phyloP scores from a whole-genome alignment of 148 eudicot genomes.

The Amaranthus palmeri region DNA sequence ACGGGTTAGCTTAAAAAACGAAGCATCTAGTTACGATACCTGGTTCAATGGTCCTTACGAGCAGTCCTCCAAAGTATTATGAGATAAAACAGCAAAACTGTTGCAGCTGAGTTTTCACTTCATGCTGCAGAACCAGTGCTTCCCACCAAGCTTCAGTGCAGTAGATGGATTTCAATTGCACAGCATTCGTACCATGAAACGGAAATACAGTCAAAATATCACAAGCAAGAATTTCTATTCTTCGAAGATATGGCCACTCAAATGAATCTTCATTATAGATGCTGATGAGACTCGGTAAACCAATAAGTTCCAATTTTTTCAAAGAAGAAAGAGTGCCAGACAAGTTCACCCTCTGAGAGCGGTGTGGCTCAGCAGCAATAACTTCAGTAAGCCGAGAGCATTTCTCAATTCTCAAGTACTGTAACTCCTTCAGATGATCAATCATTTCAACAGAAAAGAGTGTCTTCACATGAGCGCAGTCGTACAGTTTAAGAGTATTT shows the following conservation, averaged over 20 bases:
- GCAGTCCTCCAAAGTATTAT: background rate
- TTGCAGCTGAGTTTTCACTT: constrained; percentile 15
- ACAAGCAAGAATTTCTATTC: constrained; percentile 15
- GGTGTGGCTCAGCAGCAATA: constrained; percentile 7
- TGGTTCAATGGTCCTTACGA: background rate
- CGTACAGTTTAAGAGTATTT: constrained; percentile 15
- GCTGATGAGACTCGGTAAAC: constrained; percentile 1
- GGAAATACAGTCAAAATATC: constrained; percentile 9
- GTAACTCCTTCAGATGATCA: constrained; percentile 12
- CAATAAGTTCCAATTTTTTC: constrained; percentile 9
- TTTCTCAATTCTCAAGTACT: constrained; percentile 18
- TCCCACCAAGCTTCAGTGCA: constrained; percentile 23
- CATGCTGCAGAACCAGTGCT: constrained; percentile 12
- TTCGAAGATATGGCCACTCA: constrained; percentile 17
- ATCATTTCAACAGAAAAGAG: constrained; percentile 11
- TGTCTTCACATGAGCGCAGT: constrained; percentile 10
- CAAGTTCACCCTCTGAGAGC: background rate
- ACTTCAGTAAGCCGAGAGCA: constrained; percentile 18
- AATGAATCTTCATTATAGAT: background rate
- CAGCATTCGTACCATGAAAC: constrained; percentile 9
- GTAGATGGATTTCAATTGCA: constrained; percentile 15
- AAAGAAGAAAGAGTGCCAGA: constrained; percentile 14
- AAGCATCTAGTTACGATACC: too few species aligned
- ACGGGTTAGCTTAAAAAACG: too few species aligned
- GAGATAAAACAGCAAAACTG: constrained; percentile 5